These are phyloP conservation scores for Trifolium fragiferum DNA, from an alignment of 306 rosid genomes.

Conservation along the genomic window DNA sequence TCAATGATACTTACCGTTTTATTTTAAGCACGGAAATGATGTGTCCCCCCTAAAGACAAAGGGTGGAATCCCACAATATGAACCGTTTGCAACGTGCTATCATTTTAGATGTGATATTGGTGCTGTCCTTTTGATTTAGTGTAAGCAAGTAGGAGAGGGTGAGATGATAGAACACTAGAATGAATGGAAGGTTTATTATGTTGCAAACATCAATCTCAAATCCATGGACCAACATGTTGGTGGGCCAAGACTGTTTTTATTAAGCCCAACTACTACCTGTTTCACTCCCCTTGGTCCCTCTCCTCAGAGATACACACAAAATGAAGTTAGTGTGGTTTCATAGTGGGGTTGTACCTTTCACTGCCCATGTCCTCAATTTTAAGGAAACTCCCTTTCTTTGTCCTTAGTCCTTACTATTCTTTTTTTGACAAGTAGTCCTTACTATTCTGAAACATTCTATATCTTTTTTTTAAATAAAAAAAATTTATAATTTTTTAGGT, in stretches of 20 bases:
- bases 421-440: too few species aligned
- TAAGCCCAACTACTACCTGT: constrained; percentile 41
- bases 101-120: neutral
- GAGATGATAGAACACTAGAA: neutral
- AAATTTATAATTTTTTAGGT: too few species aligned
- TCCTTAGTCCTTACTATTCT: too few species aligned
- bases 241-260: constrained; percentile 45
- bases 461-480: too few species aligned
- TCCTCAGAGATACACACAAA: constrained; percentile 33
- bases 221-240: constrained; percentile 21
- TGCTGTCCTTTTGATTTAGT: neutral
- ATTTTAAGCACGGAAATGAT: neutral
- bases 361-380: constrained; percentile 8
- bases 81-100: neutral
- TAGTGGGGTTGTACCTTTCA: constrained; percentile 43
- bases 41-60: neutral
- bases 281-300: constrained; percentile 19
- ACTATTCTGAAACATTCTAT: too few species aligned
- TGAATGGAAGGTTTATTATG: neutral
- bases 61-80: neutral
- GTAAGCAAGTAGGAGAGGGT: neutral
- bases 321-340: constrained; percentile 32
- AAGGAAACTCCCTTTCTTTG: neutral
- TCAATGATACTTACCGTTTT: neutral
- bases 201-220: constrained; percentile 20